Evolutionary conservation across 208 protist genomes (phyloP), one percentile per base, ranked within the genome.

Genomic region (Tetramitus jugosus): DNA sequence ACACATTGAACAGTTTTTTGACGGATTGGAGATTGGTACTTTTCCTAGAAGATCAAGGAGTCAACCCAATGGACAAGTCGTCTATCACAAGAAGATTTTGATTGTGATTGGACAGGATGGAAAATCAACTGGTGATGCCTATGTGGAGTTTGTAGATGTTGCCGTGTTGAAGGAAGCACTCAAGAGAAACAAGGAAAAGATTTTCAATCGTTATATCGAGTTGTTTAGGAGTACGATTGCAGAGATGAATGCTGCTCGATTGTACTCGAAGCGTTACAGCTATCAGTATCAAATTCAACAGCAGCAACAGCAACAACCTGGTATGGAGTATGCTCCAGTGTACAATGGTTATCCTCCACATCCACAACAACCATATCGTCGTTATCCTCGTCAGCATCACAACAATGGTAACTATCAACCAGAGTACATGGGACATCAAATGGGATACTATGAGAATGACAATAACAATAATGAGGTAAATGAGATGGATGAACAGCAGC

Each of bases 151-250:
- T 68, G n/a, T n/a, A 10, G n/a, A 10, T 29, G 13, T 43, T 68
- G 62, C 39, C 17, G 13, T n/a, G 42, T 37, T 68, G 31, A n/a
- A 37, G 13, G n/a, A 68, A 43, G 62, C 62, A 0, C 0, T 29
- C 14, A 68, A 68, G 20, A 68, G 62, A 68, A 68, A 68, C 29
- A 68, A 68, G 20, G 62, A 68, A 68, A 68, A 43, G 29, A 68
- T 68, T 40, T 29, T 31, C n/a, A 68, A 43, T 43, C 13, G 62
- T 3, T 68, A 68, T 42, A 43, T 68, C 42, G 62, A 68, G 42
- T 43, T 68, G 29, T 68, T 68, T 33, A 20, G 33, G 6, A 68
- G 62, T 43, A 43, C n/a, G 23, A 68, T 43, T 43, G 29, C 31
- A 26, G 62, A 68, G 8, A 37, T 68, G 23, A 3, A 17, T 37